Evolutionary conservation across 1,284 basidiomycete genomes (phyloP).

Genomic region (Puccinia horiana): DNA sequence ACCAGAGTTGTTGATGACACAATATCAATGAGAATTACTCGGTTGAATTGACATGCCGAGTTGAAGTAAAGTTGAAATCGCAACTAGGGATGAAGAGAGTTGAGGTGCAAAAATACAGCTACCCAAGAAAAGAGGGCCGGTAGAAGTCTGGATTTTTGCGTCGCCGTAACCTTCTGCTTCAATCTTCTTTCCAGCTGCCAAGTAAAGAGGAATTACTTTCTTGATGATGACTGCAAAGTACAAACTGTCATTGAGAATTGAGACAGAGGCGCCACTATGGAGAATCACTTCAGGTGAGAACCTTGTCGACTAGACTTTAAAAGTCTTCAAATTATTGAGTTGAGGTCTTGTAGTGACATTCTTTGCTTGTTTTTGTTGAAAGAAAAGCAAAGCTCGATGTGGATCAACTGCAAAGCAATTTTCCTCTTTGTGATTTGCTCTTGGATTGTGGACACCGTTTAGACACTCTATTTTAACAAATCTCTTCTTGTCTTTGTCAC

Average conservation of each 20-base stretch:
- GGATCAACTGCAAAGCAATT: background rate
- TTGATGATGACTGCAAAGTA: background rate
- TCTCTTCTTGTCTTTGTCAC: background rate
- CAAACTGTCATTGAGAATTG: background rate
- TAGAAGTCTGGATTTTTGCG: background rate
- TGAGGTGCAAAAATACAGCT: background rate
- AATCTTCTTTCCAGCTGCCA: background rate
- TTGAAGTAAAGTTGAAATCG: background rate
- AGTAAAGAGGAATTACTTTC: background rate
- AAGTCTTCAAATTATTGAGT: background rate
- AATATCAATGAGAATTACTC: background rate
- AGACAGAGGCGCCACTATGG: background rate
- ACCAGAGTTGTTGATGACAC: background rate
- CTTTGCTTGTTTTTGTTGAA: background rate
- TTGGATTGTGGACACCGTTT: background rate
- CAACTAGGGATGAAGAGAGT: background rate
- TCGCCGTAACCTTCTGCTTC: conserved; percentile 6
- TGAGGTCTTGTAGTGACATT: background rate
- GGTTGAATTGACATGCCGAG: background rate
- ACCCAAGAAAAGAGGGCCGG: background rate
- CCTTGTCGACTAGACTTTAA: background rate
- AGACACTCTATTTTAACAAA: background rate
- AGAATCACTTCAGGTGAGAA: background rate
- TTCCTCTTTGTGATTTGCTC: background rate
- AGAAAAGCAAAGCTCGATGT: background rate